Evolutionary conservation across 75 land plant species (phyloP).

Genomic region (Sequoiadendron giganteum): DNA sequence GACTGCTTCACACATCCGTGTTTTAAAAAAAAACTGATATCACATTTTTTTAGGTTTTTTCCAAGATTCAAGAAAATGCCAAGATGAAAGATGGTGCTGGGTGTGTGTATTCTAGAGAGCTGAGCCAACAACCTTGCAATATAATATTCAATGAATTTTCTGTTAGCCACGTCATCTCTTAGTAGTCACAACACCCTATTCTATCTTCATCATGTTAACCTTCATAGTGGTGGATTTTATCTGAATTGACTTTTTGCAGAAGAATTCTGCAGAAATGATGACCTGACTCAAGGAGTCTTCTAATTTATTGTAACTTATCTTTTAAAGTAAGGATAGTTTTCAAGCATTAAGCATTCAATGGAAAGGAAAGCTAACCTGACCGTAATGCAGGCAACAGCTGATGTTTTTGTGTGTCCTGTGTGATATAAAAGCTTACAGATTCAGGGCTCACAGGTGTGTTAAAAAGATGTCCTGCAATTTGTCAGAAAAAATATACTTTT

Average conservation of each 20-base stretch:
- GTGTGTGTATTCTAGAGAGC: not conserved
- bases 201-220: not conserved
- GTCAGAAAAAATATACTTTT: not conserved
- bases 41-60: not conserved
- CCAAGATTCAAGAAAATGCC: not conserved
- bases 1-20: not conserved
- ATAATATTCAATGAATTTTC: not conserved
- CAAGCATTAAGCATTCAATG: not conserved
- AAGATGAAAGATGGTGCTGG: not conserved
- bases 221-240: not conserved
- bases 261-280: not conserved
- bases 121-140: not conserved
- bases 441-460: slow-evolving; percentile 40
- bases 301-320: not conserved
- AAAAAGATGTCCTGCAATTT: slow-evolving; percentile 40
- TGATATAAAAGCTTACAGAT: slow-evolving; percentile 73
- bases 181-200: not conserved
- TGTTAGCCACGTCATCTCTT: not conserved
- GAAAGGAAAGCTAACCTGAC: slow-evolving; percentile 50
- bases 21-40: not conserved
- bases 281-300: not conserved
- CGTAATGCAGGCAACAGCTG: slow-evolving; percentile 63
- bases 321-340: not conserved
- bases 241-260: not conserved
- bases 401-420: slow-evolving; percentile 92